phyloP scores from a whole-genome alignment of 129 eudicot genomes.

The Chrysanthemum lavandulifolium region DNA sequence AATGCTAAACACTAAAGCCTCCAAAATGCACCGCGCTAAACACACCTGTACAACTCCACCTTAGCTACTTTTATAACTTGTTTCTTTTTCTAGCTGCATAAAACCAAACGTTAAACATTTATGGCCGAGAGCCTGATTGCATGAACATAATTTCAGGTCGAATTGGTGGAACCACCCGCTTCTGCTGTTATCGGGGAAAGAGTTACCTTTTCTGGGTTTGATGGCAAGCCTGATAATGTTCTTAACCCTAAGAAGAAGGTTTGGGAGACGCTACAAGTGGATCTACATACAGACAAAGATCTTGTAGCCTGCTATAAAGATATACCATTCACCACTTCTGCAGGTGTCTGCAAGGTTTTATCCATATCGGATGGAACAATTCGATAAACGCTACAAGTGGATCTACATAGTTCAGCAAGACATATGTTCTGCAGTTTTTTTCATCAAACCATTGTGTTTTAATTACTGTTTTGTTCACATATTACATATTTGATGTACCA shows the following conservation, averaged over 20 bases:
- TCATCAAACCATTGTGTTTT: not conserved
- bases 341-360: conserved; percentile 79
- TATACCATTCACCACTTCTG: conserved; percentile 80
- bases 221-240: conserved; percentile 67
- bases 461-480: conserved; percentile 14
- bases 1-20: too few relatives aligned
- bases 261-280: conserved; percentile 83
- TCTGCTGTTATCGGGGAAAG: conserved; percentile 75
- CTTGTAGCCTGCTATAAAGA: conserved; percentile 74
- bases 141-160: conserved; percentile 57
- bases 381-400: conserved; percentile 17
- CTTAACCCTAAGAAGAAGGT: conserved; percentile 93
- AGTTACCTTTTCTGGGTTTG: conserved; percentile 61
- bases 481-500: not conserved
- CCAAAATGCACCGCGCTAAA: too few relatives aligned
- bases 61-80: not conserved
- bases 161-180: conserved; percentile 89
- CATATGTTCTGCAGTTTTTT: conserved; percentile 6
- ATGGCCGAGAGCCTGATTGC: not conserved
- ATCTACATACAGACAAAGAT: conserved; percentile 64
- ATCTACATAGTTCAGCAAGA: not conserved
- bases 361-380: conserved; percentile 68
- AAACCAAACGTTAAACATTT: not conserved
- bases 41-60: too few relatives aligned
- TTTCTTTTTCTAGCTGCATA: not conserved